Evolutionary conservation across 345 rosid genomes (phyloP).

Genomic region (Bretschneidera sinensis): DNA sequence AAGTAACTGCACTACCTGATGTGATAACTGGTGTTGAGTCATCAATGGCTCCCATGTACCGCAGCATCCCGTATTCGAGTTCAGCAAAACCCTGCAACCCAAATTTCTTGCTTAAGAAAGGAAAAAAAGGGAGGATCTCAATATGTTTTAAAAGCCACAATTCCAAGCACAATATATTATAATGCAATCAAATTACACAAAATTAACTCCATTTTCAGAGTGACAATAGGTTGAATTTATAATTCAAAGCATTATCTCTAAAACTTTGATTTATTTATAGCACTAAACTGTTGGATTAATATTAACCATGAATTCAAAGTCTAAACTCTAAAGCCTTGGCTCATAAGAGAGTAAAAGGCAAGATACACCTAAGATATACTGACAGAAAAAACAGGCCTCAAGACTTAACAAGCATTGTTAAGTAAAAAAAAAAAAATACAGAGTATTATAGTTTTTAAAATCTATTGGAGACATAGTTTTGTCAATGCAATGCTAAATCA

Average conservation of each 20-base stretch:
- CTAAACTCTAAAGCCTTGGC: too few species aligned
- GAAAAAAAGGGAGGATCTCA: neutral
- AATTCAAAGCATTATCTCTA: neutral
- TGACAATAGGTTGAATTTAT: too few species aligned
- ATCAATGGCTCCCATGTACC: constrained; percentile 89
- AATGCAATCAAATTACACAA: neutral
- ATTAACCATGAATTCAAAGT: neutral
- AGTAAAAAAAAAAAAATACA: too few species aligned
- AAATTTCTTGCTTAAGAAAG: constrained; percentile 3
- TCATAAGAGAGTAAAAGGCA: too few species aligned
- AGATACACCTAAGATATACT: too few species aligned
- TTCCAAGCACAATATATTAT: neutral
- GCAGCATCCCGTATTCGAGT: constrained; percentile 92
- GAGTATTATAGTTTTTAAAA: too few species aligned
- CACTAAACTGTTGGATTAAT: too few species aligned
- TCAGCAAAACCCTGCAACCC: constrained; percentile 83
- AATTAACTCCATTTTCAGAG: neutral
- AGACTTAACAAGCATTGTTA: too few species aligned
- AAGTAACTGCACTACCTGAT: constrained; percentile 32
- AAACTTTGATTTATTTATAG: too few species aligned
- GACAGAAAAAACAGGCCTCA: neutral
- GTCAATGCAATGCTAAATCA: too few species aligned
- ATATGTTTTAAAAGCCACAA: constrained; percentile 2
- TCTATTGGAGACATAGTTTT: too few species aligned
- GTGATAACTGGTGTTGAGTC: constrained; percentile 76